Evolutionary conservation across 2,329 filamentous ascomycete species (phyloP).

Genomic region (Diaporthe helianthi): DNA sequence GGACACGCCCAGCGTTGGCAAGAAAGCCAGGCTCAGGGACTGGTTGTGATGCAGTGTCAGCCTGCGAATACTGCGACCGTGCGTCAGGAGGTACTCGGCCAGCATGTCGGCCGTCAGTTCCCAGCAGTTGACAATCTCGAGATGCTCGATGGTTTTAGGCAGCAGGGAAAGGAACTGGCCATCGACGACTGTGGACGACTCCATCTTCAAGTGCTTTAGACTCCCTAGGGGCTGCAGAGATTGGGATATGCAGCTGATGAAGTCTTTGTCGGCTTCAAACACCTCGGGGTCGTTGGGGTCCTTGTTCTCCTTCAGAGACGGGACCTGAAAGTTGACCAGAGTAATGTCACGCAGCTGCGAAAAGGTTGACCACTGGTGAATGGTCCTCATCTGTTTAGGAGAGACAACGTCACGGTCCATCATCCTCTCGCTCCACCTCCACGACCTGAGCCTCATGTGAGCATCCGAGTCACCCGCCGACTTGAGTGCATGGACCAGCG

Average conservation of each 20-base stretch:
- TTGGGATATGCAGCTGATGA: constrained; percentile 51
- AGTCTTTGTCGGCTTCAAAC: constrained; percentile 43
- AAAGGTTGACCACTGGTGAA: constrained; percentile 67
- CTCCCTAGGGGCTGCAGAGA: constrained; percentile 62
- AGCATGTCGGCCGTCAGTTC: constrained; percentile 74
- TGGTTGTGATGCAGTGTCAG: constrained; percentile 81
- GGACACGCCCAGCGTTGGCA: constrained; percentile 67
- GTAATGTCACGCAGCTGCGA: constrained; percentile 60
- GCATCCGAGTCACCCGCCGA: constrained; percentile 47
- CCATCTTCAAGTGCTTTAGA: constrained; percentile 73
- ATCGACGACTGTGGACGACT: constrained; percentile 77
- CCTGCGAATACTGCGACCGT: constrained; percentile 71
- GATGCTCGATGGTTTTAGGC: constrained; percentile 68
- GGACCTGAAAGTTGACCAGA: constrained; percentile 69
- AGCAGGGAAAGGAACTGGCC: constrained; percentile 71
- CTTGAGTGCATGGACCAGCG: constrained; percentile 70
- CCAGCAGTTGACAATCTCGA: constrained; percentile 83
- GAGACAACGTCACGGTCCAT: constrained; percentile 53
- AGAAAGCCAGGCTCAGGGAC: constrained; percentile 76
- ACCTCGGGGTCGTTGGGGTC: constrained; percentile 48
- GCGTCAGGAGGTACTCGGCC: constrained; percentile 67
- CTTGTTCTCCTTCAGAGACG: constrained; percentile 53
- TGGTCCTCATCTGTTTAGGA: constrained; percentile 54
- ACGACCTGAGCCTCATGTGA: constrained; percentile 54
- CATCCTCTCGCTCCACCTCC: constrained; percentile 68